Base-by-base conservation (phyloP, 306 rosid genomes). In the Inga oerstediana region DNA sequence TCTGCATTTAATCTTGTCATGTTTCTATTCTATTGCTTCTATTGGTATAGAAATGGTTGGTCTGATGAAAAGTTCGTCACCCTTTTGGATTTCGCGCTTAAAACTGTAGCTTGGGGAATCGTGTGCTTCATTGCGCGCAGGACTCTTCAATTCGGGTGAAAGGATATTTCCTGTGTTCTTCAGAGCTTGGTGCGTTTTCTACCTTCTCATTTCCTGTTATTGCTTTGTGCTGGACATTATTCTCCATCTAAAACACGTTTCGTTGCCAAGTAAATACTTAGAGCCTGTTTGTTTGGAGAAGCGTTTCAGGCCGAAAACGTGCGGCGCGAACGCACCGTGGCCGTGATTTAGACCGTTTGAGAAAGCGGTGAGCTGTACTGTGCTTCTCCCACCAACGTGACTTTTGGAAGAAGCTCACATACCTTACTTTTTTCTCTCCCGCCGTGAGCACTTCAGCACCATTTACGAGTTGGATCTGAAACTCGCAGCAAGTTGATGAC, bases 121-220 rank as follows among this genome's bases (percentile, higher is more conserved):
- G 61, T 85, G 49, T 76, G 78, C 59, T 54, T 89, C 82, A 66
- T 68, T 87, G 69, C 49, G 20, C 0, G 62, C 80, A 13, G 75
- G 73, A 6, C 81, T 72, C 78, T 83, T 89, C 43, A 77, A 71
- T 75, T 69, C 84, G 1, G 64, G 79, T 30, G 76, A 65, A 76
- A 71, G 74, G n/a, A 84, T 51, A 68, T 87, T 87, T 10, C 75
- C 88, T 0, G 70, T 67, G 4, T 67, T 89, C 49, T 79, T 89
- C 72, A 87, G 76, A 84, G 66, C 80, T 51, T 87, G 92, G 91
- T 89, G 85, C 12, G 85, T 35, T 3, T 79, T 89, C 75, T 85
- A 67, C 76, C 82, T 85, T 51, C 35, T 70, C 59, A 76, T 79
- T 56, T 81, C 89, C 8, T 79, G 84, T 70, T 83, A 81, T 35